phyloP scores from a whole-genome alignment of 2,329 filamentous ascomycete genomes.

The Trichoderma brevicompactum region DNA sequence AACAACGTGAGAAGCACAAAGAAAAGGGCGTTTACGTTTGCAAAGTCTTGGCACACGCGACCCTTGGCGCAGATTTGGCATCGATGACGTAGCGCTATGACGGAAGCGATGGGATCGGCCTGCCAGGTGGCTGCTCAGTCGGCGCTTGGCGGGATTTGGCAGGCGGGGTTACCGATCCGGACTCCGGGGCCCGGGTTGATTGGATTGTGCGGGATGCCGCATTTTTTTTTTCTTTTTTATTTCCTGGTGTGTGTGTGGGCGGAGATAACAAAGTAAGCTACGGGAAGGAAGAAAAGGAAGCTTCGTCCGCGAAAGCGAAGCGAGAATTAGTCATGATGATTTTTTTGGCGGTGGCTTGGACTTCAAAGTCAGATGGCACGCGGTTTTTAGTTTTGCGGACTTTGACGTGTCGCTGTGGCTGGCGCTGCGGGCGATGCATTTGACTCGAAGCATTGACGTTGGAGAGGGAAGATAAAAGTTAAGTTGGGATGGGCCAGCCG shows the following conservation, averaged over 20 bases:
- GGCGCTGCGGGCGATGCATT: no score
- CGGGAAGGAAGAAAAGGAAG: not conserved
- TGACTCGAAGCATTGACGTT: no score
- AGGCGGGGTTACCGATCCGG: slow-evolving; percentile 25
- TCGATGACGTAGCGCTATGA: slow-evolving; percentile 28
- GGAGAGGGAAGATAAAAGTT: no score
- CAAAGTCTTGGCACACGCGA: slow-evolving; percentile 16
- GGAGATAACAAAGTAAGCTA: not conserved
- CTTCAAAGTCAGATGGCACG: slow-evolving; percentile 1
- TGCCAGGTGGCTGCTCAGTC: not conserved
- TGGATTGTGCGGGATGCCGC: not conserved
- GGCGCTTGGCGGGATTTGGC: slow-evolving; percentile 5
- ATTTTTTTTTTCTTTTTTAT: no score
- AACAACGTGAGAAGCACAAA: not conserved
- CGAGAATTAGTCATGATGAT: not conserved
- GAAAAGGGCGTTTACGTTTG: not conserved
- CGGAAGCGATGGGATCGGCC: slow-evolving; percentile 3
- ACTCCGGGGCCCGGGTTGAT: not conserved
- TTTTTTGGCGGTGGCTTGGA: not conserved
- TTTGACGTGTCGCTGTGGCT: slow-evolving; percentile 3
- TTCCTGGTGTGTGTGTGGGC: not conserved
- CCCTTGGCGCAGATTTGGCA: not conserved
- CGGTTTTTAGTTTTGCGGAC: not conserved
- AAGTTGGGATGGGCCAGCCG: no score
- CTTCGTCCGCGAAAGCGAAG: not conserved